A percentile compares a stretch with the other conserved stretches of the same genome.
Conservation (phyloP, 768 basidiomycete genomes). For the Rhizopogon vinicolor region DNA sequence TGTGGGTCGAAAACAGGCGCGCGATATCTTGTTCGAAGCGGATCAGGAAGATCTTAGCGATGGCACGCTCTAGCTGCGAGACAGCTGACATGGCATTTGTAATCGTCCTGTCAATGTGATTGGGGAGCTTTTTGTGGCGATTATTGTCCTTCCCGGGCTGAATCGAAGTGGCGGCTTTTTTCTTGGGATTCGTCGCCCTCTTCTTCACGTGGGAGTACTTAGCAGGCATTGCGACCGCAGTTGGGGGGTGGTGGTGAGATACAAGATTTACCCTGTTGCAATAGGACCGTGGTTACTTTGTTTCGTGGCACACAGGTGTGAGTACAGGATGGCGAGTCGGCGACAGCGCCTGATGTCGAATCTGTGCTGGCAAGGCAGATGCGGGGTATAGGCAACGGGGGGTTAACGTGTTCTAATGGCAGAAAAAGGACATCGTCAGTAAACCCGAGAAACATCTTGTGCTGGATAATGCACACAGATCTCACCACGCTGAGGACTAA, state of each 20-base stretch:
- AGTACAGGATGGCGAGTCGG: not conserved
- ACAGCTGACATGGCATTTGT: conserved; percentile 56
- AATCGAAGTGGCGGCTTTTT: conserved; percentile 35
- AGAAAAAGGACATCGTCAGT: not conserved
- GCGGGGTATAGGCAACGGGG: not conserved
- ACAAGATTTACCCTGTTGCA: not conserved
- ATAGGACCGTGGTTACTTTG: not conserved
- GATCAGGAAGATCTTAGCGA: conserved; percentile 60
- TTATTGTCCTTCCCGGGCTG: conserved; percentile 24
- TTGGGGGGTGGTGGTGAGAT: not conserved
- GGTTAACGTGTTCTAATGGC: conserved; percentile 1
- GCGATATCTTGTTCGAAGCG: conserved; percentile 75
- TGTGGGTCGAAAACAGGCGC: conserved; percentile 65
- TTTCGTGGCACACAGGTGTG: not conserved
- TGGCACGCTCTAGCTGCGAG: conserved; percentile 62
- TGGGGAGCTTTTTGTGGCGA: conserved; percentile 33
- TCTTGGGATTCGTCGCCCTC: conserved; percentile 42
- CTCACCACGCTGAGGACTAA: not conserved
- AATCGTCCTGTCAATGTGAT: conserved; percentile 50
- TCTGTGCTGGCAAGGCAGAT: conserved; percentile 12
- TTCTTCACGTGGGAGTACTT: conserved; percentile 79
- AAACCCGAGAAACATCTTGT: not conserved
- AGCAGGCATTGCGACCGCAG: conserved; percentile 47
- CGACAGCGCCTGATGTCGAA: conserved; percentile 6
- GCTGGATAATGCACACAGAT: not conserved